These are phyloP conservation scores for Chlamydomonas reinhardtii DNA, from an alignment of 163 green algal genomes.

Conservation along the genomic window DNA sequence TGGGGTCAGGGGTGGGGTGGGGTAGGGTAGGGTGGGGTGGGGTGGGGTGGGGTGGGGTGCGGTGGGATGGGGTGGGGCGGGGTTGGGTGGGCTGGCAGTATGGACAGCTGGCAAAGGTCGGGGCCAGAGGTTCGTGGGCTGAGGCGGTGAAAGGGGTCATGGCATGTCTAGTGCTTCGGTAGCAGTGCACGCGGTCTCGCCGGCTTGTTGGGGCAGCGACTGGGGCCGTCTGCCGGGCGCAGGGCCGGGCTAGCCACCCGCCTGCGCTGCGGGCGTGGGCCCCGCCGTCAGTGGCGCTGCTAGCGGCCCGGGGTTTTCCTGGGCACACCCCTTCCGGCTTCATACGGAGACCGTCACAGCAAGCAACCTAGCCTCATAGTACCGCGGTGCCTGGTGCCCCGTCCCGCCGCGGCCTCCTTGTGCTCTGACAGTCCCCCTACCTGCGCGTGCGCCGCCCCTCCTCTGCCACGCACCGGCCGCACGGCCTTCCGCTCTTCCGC, in stretches of 20 bases:
- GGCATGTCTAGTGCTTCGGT: no score
- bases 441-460: no score
- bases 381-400: slow-evolving; percentile 33
- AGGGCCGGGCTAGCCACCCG: no score
- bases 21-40: background rate
- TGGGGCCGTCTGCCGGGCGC: no score
- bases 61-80: background rate
- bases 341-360: slow-evolving; percentile 2
- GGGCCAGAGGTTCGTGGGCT: no score
- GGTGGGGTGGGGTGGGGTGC: background rate
- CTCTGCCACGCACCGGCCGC: no score
- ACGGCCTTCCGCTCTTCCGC: no score
- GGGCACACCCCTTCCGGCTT: slow-evolving; percentile 20
- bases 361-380: slow-evolving; percentile 57
- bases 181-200: no score
- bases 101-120: no score
- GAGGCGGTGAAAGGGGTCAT: no score
- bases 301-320: slow-evolving; percentile 53
- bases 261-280: background rate
- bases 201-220: no score
- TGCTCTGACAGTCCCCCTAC: background rate
- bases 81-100: background rate
- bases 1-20: no score
- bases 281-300: slow-evolving; percentile 43
- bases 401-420: slow-evolving; percentile 17